Conservation (phyloP, 2,329 filamentous ascomycete species). For the Fusarium humuli region DNA sequence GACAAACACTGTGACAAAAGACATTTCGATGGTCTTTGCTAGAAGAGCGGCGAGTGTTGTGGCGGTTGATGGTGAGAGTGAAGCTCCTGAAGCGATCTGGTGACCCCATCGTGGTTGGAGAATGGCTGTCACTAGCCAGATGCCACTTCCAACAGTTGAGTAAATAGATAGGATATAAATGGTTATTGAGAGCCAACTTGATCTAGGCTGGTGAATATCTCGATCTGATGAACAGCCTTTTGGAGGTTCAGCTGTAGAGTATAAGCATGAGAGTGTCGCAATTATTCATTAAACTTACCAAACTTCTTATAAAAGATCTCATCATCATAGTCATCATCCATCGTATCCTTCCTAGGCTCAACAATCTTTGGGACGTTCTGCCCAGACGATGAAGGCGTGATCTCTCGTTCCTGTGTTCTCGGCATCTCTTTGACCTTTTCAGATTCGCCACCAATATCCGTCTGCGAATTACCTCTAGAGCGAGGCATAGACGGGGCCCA, state of each 20-base stretch:
- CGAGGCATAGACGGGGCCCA: slow-evolving; percentile 42
- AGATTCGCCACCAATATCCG: not conserved
- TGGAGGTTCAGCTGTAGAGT: slow-evolving; percentile 45
- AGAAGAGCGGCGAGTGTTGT: slow-evolving; percentile 75
- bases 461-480: slow-evolving; percentile 6
- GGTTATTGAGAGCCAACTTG: slow-evolving; percentile 62
- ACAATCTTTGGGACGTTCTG: slow-evolving; percentile 20
- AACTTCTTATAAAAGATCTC: slow-evolving; percentile 51
- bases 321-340: slow-evolving; percentile 46
- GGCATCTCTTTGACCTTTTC: slow-evolving; percentile 16
- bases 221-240: slow-evolving; percentile 50
- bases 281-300: slow-evolving; percentile 34
- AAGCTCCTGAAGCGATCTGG: slow-evolving; percentile 63
- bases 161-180: slow-evolving; percentile 67
- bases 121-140: slow-evolving; percentile 74
- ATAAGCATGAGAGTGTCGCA: not conserved
- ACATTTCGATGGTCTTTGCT: slow-evolving; percentile 81
- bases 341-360: slow-evolving; percentile 24
- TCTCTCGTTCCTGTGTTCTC: slow-evolving; percentile 2
- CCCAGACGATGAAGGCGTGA: slow-evolving; percentile 3
- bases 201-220: slow-evolving; percentile 49
- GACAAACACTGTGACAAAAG: slow-evolving; percentile 82
- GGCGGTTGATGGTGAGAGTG: slow-evolving; percentile 72
- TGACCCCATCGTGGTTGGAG: slow-evolving; percentile 71
- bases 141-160: slow-evolving; percentile 71